Percentiles rank a stretch among this genome's conserved stretches.
phyloP scores from a whole-genome alignment of 371 early-diverging fungal species.

The Haplosporangium sp. region DNA sequence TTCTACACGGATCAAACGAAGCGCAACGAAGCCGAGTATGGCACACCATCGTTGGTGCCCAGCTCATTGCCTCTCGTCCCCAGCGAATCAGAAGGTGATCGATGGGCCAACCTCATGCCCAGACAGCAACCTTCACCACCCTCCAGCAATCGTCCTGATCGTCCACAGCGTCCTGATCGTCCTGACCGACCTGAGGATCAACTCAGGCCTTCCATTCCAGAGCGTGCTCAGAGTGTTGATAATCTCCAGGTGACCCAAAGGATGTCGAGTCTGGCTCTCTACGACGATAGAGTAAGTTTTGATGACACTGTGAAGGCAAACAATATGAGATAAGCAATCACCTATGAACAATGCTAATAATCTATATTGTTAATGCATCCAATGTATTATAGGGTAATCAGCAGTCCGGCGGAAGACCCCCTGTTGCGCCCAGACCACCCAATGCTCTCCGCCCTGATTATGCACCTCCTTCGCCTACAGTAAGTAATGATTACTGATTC shows the following conservation, averaged over 20 bases:
- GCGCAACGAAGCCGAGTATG: constrained; percentile 64
- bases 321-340: not conserved
- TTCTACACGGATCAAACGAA: constrained; percentile 91
- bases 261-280: constrained; percentile 41
- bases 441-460: constrained; percentile 42
- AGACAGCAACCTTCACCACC: constrained; percentile 38
- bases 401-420: constrained; percentile 33
- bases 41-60: constrained; percentile 32
- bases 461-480: constrained; percentile 50
- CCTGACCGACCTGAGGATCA: constrained; percentile 49
- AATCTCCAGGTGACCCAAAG: constrained; percentile 40
- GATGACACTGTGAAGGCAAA: not conserved
- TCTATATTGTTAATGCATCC: not conserved
- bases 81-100: constrained; percentile 39
- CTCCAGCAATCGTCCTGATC: constrained; percentile 28
- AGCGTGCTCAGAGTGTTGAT: constrained; percentile 51
- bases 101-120: constrained; percentile 48
- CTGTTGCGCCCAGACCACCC: constrained; percentile 37
- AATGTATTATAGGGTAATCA: constrained; percentile 24
- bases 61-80: constrained; percentile 26
- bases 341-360: not conserved
- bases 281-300: constrained; percentile 38
- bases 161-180: constrained; percentile 45
- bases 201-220: constrained; percentile 44
- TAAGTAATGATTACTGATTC: constrained; percentile 14